Base-by-base conservation (phyloP, 805 yeast species). In the Cyberlindnera saturnus region DNA sequence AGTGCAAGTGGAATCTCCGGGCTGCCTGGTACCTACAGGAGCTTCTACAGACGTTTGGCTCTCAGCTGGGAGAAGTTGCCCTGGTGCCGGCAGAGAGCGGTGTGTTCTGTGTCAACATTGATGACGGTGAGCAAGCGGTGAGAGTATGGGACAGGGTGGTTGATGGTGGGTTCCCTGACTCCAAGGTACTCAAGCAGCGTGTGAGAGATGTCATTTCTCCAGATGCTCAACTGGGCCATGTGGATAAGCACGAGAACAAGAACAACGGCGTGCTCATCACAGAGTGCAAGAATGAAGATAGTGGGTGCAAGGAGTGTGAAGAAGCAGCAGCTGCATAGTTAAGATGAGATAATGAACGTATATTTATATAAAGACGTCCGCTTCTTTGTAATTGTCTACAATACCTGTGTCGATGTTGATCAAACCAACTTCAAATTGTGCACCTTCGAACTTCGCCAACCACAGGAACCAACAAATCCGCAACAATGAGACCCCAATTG, bases 1-100 rank as follows among this genome's bases (percentile, higher is more conserved):
- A 75, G 57, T 88, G 96, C 68, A 83, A 84, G 55, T 88, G 96
- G 96, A 84, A 85, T 53, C 73, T 86, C 38, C 67, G 96, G 11
- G 95, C 96, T 2, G 74, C 86, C 0, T 89, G 96, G 96, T 86
- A 86, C 52, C 67, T 79, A 29, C 96, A 86, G 59, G 96, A 88
- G 61, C 66, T 89, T 1, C 64, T 88, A n/a, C 87, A 84, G 55
- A 89, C 96, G 0, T 89, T 87, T 61, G 81, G 80, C 4, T 60
- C 63, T 5, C 66, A 68, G 18, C 55, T 79, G 7, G 80, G 79
- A 14, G 83, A 81, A 43, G 74, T 81, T 3, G 64, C 79, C 0
- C 57, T 74, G 59, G 61, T 64, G 36, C 71, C 87, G 56, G 57
- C 70, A 41, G 56, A 64, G 43, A 56, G 71, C 33, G 95, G 79